Evolutionary conservation across 352 stramenopile genomes (phyloP), one percentile per base, ranked within the genome.

Genomic region (Phytopythium aichiense): DNA sequence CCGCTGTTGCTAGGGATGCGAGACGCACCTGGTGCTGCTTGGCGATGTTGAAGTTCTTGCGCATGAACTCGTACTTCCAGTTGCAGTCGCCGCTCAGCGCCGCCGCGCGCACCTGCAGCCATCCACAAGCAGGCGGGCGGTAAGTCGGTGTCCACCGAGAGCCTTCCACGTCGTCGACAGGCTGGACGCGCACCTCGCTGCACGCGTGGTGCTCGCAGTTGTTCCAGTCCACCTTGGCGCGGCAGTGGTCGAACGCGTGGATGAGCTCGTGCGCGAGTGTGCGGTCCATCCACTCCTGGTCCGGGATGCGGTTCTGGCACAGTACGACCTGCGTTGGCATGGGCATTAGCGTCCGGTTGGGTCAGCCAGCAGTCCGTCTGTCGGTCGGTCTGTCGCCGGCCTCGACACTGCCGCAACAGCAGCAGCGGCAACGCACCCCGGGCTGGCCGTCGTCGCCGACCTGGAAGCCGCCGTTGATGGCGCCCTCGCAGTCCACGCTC

Each of bases 251-350:
- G 63, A 91, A 98, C 8, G 93, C 93, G 69, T 98, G 93, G 62
- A 98, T 92, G 59, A 98, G 76, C 71, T 98, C 93, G 63, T 98
- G 93, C 23, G 88, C 77, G 56, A 98, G 76, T 22, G 93, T 98
- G 53, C 89, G 85, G 65, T 98, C 89, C 77, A 98, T 94, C 86
- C 83, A 91, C 66, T 94, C 79, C 56, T 95, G 87, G 67, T 96
- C 87, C n/a, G 74, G 67, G 63, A 97, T 96, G 69, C 96, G 90
- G 66, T 97, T 95, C 68, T 95, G 87, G 61, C 89, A 97, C 60
- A 97, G 72, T 61, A 96, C 76, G 45, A 95, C 74, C 73, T 89
- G 42, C 56, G 56, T 37, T 9, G 5, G 31, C 31, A 37, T 37
- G 4, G 31, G 9, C 31, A n/a, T n/a, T n/a, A n/a, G n/a, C n/a